Conservation (phyloP, 352 stramenopile species). For the Globisporangium middletonii region DNA sequence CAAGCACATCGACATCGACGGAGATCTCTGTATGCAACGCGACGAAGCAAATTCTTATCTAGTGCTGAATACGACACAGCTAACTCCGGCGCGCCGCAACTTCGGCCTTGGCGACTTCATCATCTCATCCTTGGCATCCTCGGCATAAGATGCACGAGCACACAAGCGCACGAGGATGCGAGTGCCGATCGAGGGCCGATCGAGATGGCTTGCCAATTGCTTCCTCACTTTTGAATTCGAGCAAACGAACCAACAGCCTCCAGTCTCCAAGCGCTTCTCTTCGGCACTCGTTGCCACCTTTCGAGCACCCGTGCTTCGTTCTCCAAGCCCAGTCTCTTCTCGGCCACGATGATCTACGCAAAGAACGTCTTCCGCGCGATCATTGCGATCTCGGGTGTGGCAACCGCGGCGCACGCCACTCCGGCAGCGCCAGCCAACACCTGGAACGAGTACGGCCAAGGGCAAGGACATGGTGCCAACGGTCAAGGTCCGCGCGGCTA, state of each 20-base stretch:
- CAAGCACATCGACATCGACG: too few relatives aligned
- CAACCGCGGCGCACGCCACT: slow-evolving; percentile 25
- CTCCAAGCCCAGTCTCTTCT: slow-evolving; percentile 14
- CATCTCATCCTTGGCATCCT: too few relatives aligned
- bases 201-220: not conserved
- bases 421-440: slow-evolving; percentile 15
- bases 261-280: slow-evolving; percentile 13
- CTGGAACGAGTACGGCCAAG: slow-evolving; percentile 11
- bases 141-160: too few relatives aligned
- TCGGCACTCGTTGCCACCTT: slow-evolving; percentile 12
- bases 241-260: slow-evolving; percentile 17
- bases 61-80: too few relatives aligned
- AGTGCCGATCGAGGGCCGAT: too few relatives aligned
- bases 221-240: slow-evolving; percentile 20
- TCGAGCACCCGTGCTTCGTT: slow-evolving; percentile 18
- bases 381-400: slow-evolving; percentile 47
- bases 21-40: not conserved
- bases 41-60: not conserved
- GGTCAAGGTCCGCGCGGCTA: slow-evolving; percentile 8
- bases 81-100: not conserved
- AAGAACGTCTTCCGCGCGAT: slow-evolving; percentile 50
- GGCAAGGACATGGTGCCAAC: slow-evolving; percentile 20
- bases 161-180: not conserved
- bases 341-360: slow-evolving; percentile 48
- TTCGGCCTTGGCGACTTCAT: not conserved